Evolutionary conservation across 2,329 filamentous ascomycete species (phyloP).

Genomic region (Claviceps purpurea): DNA sequence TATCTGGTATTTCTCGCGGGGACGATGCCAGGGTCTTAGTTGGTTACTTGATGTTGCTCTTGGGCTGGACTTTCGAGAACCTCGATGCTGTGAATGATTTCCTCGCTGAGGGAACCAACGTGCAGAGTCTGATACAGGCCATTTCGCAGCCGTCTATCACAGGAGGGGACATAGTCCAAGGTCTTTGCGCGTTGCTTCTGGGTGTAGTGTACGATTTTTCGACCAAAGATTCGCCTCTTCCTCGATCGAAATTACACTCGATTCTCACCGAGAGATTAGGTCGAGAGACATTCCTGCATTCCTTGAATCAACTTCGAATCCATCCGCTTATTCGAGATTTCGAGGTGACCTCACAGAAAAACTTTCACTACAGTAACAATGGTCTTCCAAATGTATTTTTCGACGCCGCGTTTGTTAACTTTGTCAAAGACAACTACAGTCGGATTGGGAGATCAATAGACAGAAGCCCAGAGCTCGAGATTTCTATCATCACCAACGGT

Average conservation of each 20-base stretch:
- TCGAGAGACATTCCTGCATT: slow-evolving; percentile 76
- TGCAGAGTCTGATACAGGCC: slow-evolving; percentile 73
- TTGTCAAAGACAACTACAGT: slow-evolving; percentile 92
- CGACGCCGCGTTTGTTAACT: slow-evolving; percentile 76
- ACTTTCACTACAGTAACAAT: slow-evolving; percentile 31
- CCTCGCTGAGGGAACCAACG: slow-evolving; percentile 76
- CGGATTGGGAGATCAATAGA: slow-evolving; percentile 75
- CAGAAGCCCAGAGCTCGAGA: slow-evolving; percentile 76
- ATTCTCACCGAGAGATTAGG: slow-evolving; percentile 66
- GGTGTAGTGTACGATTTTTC: slow-evolving; percentile 94
- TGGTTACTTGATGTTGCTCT: slow-evolving; percentile 79
- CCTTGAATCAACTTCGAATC: slow-evolving; percentile 62
- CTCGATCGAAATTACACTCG: slow-evolving; percentile 66
- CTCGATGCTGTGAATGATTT: slow-evolving; percentile 87
- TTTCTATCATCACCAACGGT: slow-evolving; percentile 65
- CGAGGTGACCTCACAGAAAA: slow-evolving; percentile 66
- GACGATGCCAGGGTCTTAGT: slow-evolving; percentile 70
- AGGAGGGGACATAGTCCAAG: slow-evolving; percentile 58
- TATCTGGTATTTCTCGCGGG: slow-evolving; percentile 60
- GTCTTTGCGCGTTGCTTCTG: slow-evolving; percentile 70
- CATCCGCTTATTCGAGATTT: slow-evolving; percentile 76
- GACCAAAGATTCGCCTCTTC: slow-evolving; percentile 87
- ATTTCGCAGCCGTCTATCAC: slow-evolving; percentile 45
- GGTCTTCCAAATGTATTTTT: slow-evolving; percentile 71
- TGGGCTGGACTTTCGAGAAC: slow-evolving; percentile 86